A percentile compares a stretch with the other conserved stretches of the same genome.
Evolutionary conservation across 345 rosid species (phyloP).

Genomic region (Brassica cretica): DNA sequence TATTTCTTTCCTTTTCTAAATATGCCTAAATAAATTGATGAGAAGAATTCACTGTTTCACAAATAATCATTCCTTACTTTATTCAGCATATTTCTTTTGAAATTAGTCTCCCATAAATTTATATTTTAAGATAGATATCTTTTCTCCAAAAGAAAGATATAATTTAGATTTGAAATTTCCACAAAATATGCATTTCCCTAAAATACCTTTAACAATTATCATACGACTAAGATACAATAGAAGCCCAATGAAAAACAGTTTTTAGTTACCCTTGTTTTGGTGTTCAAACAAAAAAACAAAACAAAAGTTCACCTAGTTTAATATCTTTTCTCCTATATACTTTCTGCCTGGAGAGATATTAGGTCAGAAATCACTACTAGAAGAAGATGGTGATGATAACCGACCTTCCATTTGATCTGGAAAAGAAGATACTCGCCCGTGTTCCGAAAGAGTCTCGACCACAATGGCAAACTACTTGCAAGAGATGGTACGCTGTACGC

Average conservation of each 20-base stretch:
- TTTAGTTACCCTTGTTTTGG: not conserved
- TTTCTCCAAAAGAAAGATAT: not conserved
- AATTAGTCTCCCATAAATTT: not conserved
- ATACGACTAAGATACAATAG: not conserved
- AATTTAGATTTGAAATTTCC: not conserved
- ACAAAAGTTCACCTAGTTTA: not conserved
- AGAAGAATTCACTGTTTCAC: too few species aligned
- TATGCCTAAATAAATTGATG: too few species aligned
- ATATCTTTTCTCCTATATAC: not conserved
- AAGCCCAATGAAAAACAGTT: not conserved
- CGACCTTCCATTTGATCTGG: conserved; percentile 1
- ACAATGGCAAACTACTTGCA: not conserved
- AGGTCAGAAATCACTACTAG: too few species aligned
- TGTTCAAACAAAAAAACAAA: not conserved
- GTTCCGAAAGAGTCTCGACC: not conserved
- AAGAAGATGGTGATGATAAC: not conserved
- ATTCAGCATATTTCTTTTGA: not conserved
- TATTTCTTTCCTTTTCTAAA: too few species aligned
- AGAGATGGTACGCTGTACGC: not conserved
- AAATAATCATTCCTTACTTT: not conserved
- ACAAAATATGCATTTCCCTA: not conserved
- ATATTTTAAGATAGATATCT: not conserved
- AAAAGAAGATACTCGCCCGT: not conserved
- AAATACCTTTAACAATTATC: not conserved
- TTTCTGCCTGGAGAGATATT: not conserved